These are phyloP conservation scores for Sporothrix schenckii DNA, from an alignment of 2,329 filamentous ascomycete species.

Conservation along the genomic window DNA sequence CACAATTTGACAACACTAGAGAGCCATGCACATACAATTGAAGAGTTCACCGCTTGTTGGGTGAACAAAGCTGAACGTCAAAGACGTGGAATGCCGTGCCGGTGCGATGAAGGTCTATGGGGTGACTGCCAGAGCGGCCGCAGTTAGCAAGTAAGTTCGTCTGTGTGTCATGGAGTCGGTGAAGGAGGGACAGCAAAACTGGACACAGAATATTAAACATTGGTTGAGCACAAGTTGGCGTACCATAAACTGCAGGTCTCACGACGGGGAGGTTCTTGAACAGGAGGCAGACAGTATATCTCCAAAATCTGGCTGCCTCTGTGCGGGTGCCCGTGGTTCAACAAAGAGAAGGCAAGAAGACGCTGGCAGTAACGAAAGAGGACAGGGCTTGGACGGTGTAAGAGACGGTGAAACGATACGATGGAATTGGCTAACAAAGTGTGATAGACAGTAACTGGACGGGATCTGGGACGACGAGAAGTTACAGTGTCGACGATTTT, in stretches of 20 bases:
- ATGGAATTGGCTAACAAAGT: too few relatives aligned
- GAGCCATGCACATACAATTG: background rate
- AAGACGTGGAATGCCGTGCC: background rate
- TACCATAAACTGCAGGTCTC: conserved; percentile 16
- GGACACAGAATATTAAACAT: conserved; percentile 2
- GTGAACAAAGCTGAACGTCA: background rate
- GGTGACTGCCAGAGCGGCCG: too few relatives aligned
- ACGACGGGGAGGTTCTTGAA: background rate
- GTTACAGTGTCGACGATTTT: too few relatives aligned
- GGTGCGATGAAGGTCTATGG: background rate
- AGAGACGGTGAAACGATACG: too few relatives aligned
- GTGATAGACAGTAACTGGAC: too few relatives aligned
- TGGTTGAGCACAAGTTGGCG: background rate
- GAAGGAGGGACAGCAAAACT: background rate
- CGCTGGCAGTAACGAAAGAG: background rate
- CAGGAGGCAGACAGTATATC: too few relatives aligned
- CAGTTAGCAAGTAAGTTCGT: too few relatives aligned
- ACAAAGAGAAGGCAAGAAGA: background rate
- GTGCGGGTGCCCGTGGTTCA: background rate
- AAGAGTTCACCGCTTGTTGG: conserved; percentile 25
- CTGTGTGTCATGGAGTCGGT: background rate
- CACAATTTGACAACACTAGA: background rate
- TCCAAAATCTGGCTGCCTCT: background rate
- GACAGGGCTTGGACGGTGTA: too few relatives aligned
- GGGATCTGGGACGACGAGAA: too few relatives aligned